Base-by-base conservation (phyloP, 768 basidiomycete genomes). In the Auricularia cornea region DNA sequence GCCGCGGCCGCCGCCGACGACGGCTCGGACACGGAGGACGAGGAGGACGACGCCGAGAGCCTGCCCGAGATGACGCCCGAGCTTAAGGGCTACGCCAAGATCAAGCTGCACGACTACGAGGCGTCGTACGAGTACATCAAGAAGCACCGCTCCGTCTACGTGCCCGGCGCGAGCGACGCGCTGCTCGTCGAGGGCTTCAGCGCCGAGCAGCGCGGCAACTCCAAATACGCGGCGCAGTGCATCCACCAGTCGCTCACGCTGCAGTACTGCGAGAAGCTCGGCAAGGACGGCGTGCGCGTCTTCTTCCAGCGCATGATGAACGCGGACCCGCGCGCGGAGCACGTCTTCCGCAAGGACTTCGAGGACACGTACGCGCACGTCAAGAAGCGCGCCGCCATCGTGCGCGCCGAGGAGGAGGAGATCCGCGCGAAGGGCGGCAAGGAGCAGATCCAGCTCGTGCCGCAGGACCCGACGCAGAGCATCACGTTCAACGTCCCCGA, bases 381-480 rank as follows among this genome's bases (percentile, higher is more conserved):
- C 63, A 81, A 83, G 62, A 77, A 78, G 18, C 93, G 96, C n/a
- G 92, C 90, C 33, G 76, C 78, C 63, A 77, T 83, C 51, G 81
- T 87, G 61, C 79, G 83, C 60, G 75, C 75, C 12, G 91, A 93
- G 65, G 80, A 81, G 64, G 77, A 74, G 12, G 74, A 75, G 18
- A 52, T 52, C 8, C 51, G 51, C 51, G 74, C 73, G 1, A 70
- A 74, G 3, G 70, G 72, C 0, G 81, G 83, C 28, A 74, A 81
- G 38, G 94, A 98, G 72, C 90, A 93, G 71, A 98, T 99, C 72
- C 97, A 98, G 72, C 89, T 99, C 35, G 90, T 98, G 3, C 86
- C 94, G 1, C 90, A 96, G 70, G 92, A 94, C 68, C 85, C 91
- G 2, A 76, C 79, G 51, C 80, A 83, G 62, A 78, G 77, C 35